Conservation (phyloP, 2,329 filamentous ascomycete genomes). For the Dactylella cylindrospora region DNA sequence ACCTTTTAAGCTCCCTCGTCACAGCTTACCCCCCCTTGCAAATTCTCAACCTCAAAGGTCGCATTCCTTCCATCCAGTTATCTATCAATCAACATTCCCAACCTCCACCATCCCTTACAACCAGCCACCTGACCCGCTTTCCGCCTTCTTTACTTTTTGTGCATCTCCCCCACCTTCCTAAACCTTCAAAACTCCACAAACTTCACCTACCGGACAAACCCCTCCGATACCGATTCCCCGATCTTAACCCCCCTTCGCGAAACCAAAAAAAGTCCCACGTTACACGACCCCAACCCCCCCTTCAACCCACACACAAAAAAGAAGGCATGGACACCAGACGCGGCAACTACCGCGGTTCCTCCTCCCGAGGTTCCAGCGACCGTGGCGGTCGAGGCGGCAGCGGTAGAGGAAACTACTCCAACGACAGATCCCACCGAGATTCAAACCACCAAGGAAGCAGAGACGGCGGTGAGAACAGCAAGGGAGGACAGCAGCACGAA, state of each 20-base stretch:
- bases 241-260: not conserved
- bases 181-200: no score
- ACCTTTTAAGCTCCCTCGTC: slow-evolving; percentile 16
- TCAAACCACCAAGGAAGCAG: slow-evolving; percentile 55
- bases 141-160: not conserved
- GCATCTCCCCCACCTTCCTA: no score
- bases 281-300: slow-evolving; percentile 3
- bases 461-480: slow-evolving; percentile 54
- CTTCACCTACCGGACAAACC: no score
- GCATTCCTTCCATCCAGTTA: slow-evolving; percentile 9
- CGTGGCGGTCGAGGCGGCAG: slow-evolving; percentile 54
- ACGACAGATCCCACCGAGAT: slow-evolving; percentile 49
- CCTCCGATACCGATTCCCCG: not conserved
- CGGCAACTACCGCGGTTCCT: slow-evolving; percentile 40
- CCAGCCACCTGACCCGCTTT: slow-evolving; percentile 10
- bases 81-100: no score
- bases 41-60: no score
- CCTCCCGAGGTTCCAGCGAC: slow-evolving; percentile 27
- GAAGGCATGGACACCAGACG: slow-evolving; percentile 45
- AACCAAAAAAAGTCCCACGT: slow-evolving; percentile 10
- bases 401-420: slow-evolving; percentile 54
- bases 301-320: not conserved
- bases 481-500: slow-evolving; percentile 62
- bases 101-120: not conserved
- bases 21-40: not conserved